phyloP scores from a whole-genome alignment of 1,139 yeast genomes.

The Yarrowia galli region DNA sequence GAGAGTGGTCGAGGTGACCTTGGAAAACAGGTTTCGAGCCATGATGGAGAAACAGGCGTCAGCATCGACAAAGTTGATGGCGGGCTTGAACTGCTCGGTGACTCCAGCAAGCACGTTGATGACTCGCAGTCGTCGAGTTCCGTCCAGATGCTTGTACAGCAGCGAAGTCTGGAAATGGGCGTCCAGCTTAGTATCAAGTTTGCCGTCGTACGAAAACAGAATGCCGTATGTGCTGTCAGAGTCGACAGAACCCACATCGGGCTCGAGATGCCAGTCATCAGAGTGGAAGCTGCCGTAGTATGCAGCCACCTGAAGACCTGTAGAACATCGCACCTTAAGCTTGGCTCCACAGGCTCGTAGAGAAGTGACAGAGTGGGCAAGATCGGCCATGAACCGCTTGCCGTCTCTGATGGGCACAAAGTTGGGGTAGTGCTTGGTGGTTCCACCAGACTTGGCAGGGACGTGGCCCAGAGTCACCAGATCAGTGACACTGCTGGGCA shows the following conservation, averaged over 20 bases:
- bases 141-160: conserved; percentile 78
- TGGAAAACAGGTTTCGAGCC: conserved; percentile 70
- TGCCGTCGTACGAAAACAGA: conserved; percentile 78
- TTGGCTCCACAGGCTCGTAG: conserved; percentile 79
- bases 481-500: conserved; percentile 72
- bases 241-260: conserved; percentile 71
- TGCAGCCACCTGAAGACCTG: conserved; percentile 82
- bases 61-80: conserved; percentile 83
- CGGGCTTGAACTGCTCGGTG: conserved; percentile 73
- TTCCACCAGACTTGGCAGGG: conserved; percentile 71
- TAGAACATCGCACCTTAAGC: conserved; percentile 84
- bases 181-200: conserved; percentile 72
- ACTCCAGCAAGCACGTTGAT: conserved; percentile 84
- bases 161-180: conserved; percentile 93
- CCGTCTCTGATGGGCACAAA: conserved; percentile 78
- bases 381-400: conserved; percentile 65
- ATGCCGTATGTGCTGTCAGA: conserved; percentile 74
- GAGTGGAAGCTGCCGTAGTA: conserved; percentile 67
- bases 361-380: conserved; percentile 51
- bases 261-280: conserved; percentile 58
- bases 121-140: conserved; percentile 83
- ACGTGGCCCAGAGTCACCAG: conserved; percentile 75
- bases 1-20: conserved; percentile 62
- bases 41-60: conserved; percentile 79
- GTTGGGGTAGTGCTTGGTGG: conserved; percentile 66